These are phyloP conservation scores for Triticum turgidum DNA, from an alignment of 176 grass and related monocot species.

Conservation along the genomic window DNA sequence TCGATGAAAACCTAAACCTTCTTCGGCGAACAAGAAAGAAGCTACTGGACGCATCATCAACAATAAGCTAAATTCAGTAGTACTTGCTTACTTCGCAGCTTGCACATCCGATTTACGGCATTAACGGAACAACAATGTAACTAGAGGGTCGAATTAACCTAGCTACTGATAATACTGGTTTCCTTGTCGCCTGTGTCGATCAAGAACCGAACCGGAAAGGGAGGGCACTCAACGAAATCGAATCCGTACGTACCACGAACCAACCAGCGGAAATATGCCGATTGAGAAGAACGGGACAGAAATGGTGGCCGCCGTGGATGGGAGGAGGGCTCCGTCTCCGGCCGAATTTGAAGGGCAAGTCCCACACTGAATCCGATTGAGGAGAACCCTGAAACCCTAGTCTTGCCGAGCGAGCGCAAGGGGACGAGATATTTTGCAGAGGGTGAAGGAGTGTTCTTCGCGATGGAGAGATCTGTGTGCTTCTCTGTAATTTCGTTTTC, in stretches of 20 bases:
- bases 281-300: background rate
- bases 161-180: background rate
- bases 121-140: background rate
- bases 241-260: conserved; percentile 1
- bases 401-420: background rate
- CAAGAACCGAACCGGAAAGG: background rate
- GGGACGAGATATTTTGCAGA: background rate
- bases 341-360: background rate
- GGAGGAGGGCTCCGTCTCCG: background rate
- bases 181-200: background rate
- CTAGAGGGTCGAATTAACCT: background rate
- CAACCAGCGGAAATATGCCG: background rate
- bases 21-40: background rate
- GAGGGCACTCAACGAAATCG: background rate
- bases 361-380: background rate
- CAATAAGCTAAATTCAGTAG: background rate
- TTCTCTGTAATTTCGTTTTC: background rate
- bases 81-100: background rate
- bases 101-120: background rate
- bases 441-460: background rate
- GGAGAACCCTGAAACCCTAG: background rate
- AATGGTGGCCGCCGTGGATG: background rate
- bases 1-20: too few relatives aligned
- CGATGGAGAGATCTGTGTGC: background rate
- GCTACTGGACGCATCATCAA: background rate